Percentiles rank a stretch among this genome's conserved stretches.
Conservation (phyloP, 768 basidiomycete genomes). For the Agrocybe chaxingu region DNA sequence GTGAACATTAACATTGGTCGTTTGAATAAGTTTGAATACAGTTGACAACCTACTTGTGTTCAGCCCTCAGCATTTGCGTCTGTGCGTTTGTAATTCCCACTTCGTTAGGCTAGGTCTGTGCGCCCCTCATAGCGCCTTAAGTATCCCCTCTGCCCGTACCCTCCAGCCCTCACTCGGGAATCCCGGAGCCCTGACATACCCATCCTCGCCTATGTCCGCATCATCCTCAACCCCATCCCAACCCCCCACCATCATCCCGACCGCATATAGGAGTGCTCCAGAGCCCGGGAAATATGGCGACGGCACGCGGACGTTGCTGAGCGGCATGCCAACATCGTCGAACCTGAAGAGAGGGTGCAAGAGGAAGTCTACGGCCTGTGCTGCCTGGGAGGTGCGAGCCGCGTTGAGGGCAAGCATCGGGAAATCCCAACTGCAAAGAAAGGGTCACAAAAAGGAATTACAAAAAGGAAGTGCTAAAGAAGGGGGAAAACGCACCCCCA, state of each 20-base stretch:
- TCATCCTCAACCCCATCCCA: constrained; percentile 40
- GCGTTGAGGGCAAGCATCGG: constrained; percentile 64
- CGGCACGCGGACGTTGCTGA: constrained; percentile 50
- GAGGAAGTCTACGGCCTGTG: constrained; percentile 52
- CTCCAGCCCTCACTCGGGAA: constrained; percentile 29
- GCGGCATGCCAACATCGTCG: constrained; percentile 60
- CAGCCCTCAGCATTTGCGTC: too few relatives aligned
- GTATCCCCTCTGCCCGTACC: constrained; percentile 21
- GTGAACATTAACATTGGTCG: too few relatives aligned
- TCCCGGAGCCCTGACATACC: constrained; percentile 14
- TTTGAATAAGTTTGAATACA: too few relatives aligned
- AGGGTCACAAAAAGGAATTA: neutral
- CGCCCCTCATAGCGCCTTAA: constrained; percentile 6
- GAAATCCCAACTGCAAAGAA: constrained; percentile 54
- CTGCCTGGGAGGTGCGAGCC: constrained; percentile 46
- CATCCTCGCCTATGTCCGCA: neutral
- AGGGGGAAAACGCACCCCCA: constrained; percentile 7
- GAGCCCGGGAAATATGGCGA: constrained; percentile 61
- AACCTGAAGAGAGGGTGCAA: constrained; percentile 53
- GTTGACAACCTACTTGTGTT: too few relatives aligned
- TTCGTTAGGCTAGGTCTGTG: too few relatives aligned
- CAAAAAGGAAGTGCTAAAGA: neutral
- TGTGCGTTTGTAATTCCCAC: too few relatives aligned
- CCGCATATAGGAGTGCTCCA: constrained; percentile 45
- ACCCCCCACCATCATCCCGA: constrained; percentile 58